phyloP scores from a whole-genome alignment of 208 protist genomes.

The Angomonas desouzai region DNA sequence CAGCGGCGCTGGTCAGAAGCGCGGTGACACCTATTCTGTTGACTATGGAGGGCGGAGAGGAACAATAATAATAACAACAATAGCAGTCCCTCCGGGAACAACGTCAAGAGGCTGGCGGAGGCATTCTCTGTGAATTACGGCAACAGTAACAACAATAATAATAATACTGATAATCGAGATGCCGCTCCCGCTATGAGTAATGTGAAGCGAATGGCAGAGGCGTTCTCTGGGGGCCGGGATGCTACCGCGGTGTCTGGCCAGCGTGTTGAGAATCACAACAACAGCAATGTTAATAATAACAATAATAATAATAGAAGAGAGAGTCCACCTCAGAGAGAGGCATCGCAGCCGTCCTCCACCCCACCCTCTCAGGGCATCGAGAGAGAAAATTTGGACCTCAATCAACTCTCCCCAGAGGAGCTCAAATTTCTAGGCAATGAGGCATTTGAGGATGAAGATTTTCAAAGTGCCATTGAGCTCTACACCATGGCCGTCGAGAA shows the following conservation, averaged over 20 bases:
- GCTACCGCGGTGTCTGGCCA: too few species aligned
- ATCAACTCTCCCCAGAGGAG: slow-evolving; percentile 32
- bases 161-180: not conserved
- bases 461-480: slow-evolving; percentile 58
- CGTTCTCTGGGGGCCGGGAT: not conserved
- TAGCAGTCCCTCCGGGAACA: slow-evolving; percentile 1
- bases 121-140: not conserved
- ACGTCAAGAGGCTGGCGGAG: not conserved
- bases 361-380: not conserved
- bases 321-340: not conserved
- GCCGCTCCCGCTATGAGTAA: not conserved
- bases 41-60: not conserved
- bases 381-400: not conserved
- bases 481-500: slow-evolving; percentile 86
- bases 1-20: too few species aligned
- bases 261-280: not conserved
- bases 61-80: slow-evolving; percentile 9
- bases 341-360: not conserved
- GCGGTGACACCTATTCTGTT: too few species aligned
- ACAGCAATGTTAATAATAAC: not conserved
- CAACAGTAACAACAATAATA: not conserved
- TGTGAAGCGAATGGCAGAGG: not conserved
- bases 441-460: slow-evolving; percentile 80
- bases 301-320: not conserved
- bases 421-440: slow-evolving; percentile 88